A percentile compares a stretch with the other conserved stretches of the same genome.
Evolutionary conservation across 495 filamentous ascomycete genomes (phyloP).

Genomic region (Astrocystis sublimbata): DNA sequence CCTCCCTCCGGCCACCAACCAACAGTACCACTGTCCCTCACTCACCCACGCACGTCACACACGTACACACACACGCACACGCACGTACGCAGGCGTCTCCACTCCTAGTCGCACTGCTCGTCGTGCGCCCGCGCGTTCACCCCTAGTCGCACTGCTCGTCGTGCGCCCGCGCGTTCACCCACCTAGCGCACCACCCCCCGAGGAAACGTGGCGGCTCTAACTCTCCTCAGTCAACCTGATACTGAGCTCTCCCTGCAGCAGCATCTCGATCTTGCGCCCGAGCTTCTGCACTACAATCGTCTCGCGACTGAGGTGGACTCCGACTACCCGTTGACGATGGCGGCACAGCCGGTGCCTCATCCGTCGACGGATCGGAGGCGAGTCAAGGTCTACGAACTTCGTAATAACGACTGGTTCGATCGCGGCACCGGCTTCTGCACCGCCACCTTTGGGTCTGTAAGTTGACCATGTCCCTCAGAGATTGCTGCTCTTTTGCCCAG

Average conservation of each 20-base stretch:
- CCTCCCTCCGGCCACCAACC: too few relatives aligned
- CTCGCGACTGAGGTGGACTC: conserved; percentile 38
- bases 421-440: conserved; percentile 94
- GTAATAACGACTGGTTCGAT: conserved; percentile 99
- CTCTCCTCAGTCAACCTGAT: conserved; percentile 43
- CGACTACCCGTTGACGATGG: conserved; percentile 56
- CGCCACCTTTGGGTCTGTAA: conserved; percentile 74
- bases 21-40: neutral
- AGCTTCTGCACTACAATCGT: conserved; percentile 38
- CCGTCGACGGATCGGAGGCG: conserved; percentile 88
- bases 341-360: conserved; percentile 85
- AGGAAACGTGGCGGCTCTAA: conserved; percentile 50
- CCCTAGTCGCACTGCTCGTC: conserved; percentile 19
- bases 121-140: neutral
- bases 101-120: too few relatives aligned
- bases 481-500: too few relatives aligned
- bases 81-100: too few relatives aligned
- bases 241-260: conserved; percentile 48
- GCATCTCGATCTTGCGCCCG: conserved; percentile 44
- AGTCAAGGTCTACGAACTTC: conserved; percentile 98
- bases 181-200: conserved; percentile 30
- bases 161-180: conserved; percentile 35
- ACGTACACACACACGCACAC: too few relatives aligned
- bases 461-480: conserved; percentile 31
- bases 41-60: too few relatives aligned